phyloP scores from a whole-genome alignment of 148 eudicot species.

The Cornus kousa region DNA sequence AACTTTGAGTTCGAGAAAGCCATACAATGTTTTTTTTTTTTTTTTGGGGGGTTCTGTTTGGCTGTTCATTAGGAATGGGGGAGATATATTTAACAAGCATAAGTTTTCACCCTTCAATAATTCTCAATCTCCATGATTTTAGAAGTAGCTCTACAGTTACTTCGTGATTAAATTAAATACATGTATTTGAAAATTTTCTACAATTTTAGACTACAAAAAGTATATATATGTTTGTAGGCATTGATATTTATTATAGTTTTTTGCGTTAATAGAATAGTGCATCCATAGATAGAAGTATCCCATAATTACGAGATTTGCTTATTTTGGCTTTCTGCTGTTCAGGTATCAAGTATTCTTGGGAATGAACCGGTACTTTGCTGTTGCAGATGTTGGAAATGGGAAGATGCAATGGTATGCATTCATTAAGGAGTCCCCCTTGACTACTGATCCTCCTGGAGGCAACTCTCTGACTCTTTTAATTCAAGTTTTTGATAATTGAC shows the following conservation, averaged over 20 bases:
- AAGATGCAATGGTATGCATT: conserved; percentile 41
- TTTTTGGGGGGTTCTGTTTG: too few relatives aligned
- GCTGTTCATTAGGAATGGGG: too few relatives aligned
- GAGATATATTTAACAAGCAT: too few relatives aligned
- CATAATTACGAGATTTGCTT: conserved; percentile 2
- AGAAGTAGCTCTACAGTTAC: not conserved
- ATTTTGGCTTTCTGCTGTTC: not conserved
- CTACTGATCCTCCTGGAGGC: conserved; percentile 13
- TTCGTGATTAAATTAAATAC: not conserved
- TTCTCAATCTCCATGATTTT: not conserved
- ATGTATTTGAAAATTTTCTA: not conserved
- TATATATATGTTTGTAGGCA: not conserved
- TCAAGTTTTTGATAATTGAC: not conserved
- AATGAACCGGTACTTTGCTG: conserved; percentile 32
- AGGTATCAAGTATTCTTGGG: conserved; percentile 33
- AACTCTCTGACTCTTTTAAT: not conserved
- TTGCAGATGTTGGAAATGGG: conserved; percentile 28
- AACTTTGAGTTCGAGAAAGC: not conserved
- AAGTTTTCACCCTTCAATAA: too few relatives aligned
- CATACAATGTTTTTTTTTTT: not conserved
- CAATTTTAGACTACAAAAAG: not conserved
- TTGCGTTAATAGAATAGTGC: not conserved
- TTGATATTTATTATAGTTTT: not conserved
- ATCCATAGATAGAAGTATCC: not conserved
- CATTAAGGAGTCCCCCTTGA: conserved; percentile 13